Conservation (phyloP, 176 grass and related monocot species). For the Phragmites australis region DNA sequence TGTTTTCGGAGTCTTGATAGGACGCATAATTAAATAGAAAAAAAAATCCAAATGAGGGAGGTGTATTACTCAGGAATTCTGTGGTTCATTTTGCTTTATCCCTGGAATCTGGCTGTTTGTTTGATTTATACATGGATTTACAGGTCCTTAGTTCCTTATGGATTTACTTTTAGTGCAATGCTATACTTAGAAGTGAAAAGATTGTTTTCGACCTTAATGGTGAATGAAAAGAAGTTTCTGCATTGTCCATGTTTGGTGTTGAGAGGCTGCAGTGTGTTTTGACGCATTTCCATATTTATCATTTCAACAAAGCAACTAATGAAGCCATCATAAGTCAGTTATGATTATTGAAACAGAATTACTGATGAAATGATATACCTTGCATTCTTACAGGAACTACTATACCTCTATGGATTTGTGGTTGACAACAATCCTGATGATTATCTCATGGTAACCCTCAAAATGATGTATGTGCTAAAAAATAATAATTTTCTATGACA, state of each 20-base stretch:
- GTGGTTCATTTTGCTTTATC: background rate
- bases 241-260: background rate
- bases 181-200: conserved; percentile 3
- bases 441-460: conserved; percentile 81
- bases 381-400: conserved; percentile 67
- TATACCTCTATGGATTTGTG: conserved; percentile 96
- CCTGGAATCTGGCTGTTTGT: background rate
- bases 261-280: background rate
- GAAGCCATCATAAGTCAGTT: background rate
- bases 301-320: background rate
- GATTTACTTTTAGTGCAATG: conserved; percentile 20
- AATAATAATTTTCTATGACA: conserved; percentile 26
- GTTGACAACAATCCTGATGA: conserved; percentile 89
- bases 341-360: conserved; percentile 7
- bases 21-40: background rate
- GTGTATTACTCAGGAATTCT: background rate
- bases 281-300: background rate
- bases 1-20: background rate
- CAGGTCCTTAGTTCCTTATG: background rate
- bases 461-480: conserved; percentile 27
- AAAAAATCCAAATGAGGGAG: background rate
- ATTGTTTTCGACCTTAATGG: background rate
- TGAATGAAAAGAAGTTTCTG: background rate
- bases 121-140: conserved; percentile 2
- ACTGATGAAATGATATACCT: conserved; percentile 29